A percentile compares a stretch with the other conserved stretches of the same genome.
phyloP scores from a whole-genome alignment of 345 rosid genomes.

The Eucalyptus coolabah region DNA sequence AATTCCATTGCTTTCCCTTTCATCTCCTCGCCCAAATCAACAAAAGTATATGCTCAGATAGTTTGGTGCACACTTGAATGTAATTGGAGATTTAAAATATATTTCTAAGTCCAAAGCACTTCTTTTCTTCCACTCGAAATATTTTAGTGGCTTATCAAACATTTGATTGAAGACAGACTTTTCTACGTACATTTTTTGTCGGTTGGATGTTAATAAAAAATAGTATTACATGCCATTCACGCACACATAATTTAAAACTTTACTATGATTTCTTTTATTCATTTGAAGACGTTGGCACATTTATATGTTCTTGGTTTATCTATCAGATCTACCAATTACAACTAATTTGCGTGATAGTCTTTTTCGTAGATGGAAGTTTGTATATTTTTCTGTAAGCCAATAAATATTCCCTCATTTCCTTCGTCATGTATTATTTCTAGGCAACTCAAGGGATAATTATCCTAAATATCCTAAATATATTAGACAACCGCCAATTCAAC shows the following conservation, averaged over 20 bases:
- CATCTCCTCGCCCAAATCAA: too few species aligned
- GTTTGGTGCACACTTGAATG: too few species aligned
- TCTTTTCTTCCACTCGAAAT: not conserved
- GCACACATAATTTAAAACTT: not conserved
- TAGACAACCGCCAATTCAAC: fast-evolving
- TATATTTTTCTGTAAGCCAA: not conserved
- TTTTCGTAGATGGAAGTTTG: too few species aligned
- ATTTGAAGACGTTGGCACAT: not conserved
- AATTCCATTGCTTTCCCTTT: too few species aligned
- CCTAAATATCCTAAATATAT: too few species aligned
- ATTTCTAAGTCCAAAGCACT: not conserved
- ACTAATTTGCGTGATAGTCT: not conserved
- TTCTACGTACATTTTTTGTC: not conserved
- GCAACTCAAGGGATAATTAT: not conserved
- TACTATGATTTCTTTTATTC: too few species aligned
- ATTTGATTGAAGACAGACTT: not conserved
- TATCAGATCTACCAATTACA: not conserved
- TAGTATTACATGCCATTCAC: fast-evolving
- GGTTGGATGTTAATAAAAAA: too few species aligned
- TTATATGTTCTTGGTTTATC: not conserved
- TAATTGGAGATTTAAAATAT: too few species aligned
- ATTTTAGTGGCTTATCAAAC: not conserved
- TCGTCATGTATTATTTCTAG: too few species aligned
- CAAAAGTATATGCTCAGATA: too few species aligned
- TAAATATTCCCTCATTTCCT: not conserved